A percentile compares a stretch with the other conserved stretches of the same genome.
Evolutionary conservation across 192 early-diverging fungal genomes (phyloP).

Genomic region (Backusella circina): DNA sequence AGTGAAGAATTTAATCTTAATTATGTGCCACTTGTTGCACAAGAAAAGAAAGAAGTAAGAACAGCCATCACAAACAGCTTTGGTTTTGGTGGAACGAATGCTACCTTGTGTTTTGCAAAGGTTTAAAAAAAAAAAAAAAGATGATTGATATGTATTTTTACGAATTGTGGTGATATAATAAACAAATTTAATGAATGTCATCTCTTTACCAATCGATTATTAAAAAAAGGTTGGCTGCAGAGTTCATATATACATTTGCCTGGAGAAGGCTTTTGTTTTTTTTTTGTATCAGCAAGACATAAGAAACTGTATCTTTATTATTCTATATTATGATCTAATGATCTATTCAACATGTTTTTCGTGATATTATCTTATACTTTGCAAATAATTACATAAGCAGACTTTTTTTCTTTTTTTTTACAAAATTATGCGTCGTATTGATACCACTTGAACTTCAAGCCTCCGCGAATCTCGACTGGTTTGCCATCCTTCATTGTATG

Average conservation of each 20-base stretch:
- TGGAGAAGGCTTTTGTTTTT: no score
- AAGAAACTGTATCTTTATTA: no score
- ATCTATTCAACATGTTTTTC: no score
- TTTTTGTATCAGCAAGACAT: no score
- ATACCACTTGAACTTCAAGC: slow-evolving; percentile 13
- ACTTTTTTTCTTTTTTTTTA: background rate
- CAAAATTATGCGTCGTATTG: background rate
- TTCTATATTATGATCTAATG: no score
- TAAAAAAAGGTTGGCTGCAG: no score
- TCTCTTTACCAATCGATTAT: background rate
- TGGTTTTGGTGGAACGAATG: slow-evolving; percentile 88
- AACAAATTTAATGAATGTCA: background rate
- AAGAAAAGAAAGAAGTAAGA: slow-evolving; percentile 47
- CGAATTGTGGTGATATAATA: no score
- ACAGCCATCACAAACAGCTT: slow-evolving; percentile 85
- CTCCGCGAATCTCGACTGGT: slow-evolving; percentile 16
- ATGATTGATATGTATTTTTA: background rate
- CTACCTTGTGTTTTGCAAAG: slow-evolving; percentile 64
- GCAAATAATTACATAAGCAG: no score
- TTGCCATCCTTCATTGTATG: slow-evolving; percentile 15
- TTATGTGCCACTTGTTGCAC: slow-evolving; percentile 74
- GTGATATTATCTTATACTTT: no score
- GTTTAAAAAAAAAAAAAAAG: slow-evolving; percentile 21
- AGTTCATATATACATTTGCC: no score
- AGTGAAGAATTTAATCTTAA: slow-evolving; percentile 73